Conservation (phyloP, 192 early-diverging fungal species). For the Rhizoclosmatium globosum region DNA sequence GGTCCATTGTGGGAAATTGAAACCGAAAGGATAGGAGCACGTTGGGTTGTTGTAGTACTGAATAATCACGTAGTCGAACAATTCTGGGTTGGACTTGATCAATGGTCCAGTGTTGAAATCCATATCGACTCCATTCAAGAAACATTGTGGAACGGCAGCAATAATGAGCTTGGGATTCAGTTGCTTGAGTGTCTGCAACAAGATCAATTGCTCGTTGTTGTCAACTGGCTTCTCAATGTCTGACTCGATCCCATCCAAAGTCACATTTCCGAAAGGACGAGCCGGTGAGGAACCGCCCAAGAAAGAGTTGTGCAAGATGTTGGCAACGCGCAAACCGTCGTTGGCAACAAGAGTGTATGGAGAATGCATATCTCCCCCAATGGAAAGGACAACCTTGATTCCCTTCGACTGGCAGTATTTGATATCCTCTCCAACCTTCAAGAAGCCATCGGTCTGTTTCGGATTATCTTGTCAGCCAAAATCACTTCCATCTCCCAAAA, state of each 20-base stretch:
- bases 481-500: not conserved
- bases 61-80: slow-evolving; percentile 24
- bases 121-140: slow-evolving; percentile 7
- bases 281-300: not conserved
- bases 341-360: slow-evolving; percentile 14
- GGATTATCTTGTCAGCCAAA: too few relatives aligned
- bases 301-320: slow-evolving; percentile 22
- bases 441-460: slow-evolving; percentile 6
- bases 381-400: slow-evolving; percentile 31
- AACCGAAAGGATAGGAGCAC: slow-evolving; percentile 28
- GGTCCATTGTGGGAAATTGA: slow-evolving; percentile 22
- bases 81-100: not conserved
- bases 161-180: slow-evolving; percentile 7
- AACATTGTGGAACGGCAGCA: slow-evolving; percentile 31
- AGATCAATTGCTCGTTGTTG: not conserved
- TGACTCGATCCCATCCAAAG: slow-evolving; percentile 27
- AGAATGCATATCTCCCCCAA: slow-evolving; percentile 30
- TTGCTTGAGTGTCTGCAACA: slow-evolving; percentile 14
- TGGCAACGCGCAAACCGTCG: slow-evolving; percentile 20
- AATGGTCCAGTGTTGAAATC: slow-evolving; percentile 21
- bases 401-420: slow-evolving; percentile 30
- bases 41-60: slow-evolving; percentile 39
- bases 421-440: slow-evolving; percentile 18
- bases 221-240: slow-evolving; percentile 23
- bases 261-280: slow-evolving; percentile 23